Base-by-base conservation (phyloP, 2,329 filamentous ascomycete species). In the Knufia fluminis region DNA sequence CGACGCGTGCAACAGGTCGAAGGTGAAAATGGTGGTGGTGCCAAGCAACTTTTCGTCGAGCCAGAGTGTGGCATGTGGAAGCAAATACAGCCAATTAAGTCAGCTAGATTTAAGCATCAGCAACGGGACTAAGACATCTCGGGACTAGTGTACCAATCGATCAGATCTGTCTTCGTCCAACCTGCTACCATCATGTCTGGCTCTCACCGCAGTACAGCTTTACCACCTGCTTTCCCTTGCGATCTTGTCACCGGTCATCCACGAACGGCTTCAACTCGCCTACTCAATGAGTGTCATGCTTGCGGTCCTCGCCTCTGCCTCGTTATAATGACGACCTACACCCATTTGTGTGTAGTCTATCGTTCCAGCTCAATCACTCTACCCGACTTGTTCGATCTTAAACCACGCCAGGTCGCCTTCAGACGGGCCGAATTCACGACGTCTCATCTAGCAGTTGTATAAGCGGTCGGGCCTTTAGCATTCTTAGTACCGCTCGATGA, bases 211-310 rank as follows among this genome's bases (percentile, higher is more conserved):
- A 38, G 35, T 38, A 38, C 35, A 38, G 35, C 35, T 38, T 38
- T 38, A 38, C 6, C 35, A 20, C 35, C 35, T 38, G 35, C 35
- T 38, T 20, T 38, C 35, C 35, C 35, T 38, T 38, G 35, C 35
- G 35, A 38, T 38, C 35, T 38, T 38, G 35, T 38, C 35, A 38
- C 35, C 17, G 35, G 35, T 38, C 35, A 38, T 38, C 35, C 35
- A 38, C 35, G 35, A 38, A 38, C 35, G 35, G 35, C 35, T 38
- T 38, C 35, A 38, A 38, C n/a, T 38, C 35, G 35, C 35, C 35
- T 38, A 38, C 35, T 38, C 35, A 38, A 38, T 20, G 35, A 38
- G 35, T n/a, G 35, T 38, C 35, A 38, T 38, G 35, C 35, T 38
- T 38, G 35, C 35, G 35, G n/a, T 38, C 35, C 35, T 38, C 35